These are phyloP conservation scores for Cordyceps cateniannulata DNA, from an alignment of 2,329 filamentous ascomycete species.

Conservation along the genomic window DNA sequence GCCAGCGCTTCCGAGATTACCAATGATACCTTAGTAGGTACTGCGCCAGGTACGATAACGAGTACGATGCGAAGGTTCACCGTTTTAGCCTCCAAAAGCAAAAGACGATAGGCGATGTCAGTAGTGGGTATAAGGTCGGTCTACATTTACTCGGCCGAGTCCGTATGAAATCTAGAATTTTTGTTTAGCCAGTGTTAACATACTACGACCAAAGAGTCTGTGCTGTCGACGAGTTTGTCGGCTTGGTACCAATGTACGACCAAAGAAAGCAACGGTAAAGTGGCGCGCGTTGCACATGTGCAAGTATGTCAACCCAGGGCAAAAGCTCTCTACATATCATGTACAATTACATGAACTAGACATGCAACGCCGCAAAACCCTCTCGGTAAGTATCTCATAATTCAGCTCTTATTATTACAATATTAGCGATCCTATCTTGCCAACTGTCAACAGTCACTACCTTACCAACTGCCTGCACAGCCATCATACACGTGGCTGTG, in stretches of 20 bases:
- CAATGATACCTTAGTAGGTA: background rate
- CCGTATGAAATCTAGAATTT: background rate
- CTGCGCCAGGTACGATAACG: constrained; percentile 1
- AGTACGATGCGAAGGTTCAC: constrained; percentile 1
- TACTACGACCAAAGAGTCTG: background rate
- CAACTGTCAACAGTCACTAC: background rate
- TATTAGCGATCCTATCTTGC: background rate
- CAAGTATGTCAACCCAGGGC: too few relatives aligned
- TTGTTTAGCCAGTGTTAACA: background rate
- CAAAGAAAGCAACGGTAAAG: background rate
- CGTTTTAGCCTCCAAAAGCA: background rate
- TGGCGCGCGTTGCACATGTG: too few relatives aligned
- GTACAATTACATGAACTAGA: too few relatives aligned
- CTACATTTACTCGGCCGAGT: background rate
- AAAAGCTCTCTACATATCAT: too few relatives aligned
- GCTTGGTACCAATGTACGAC: too few relatives aligned
- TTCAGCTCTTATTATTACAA: too few relatives aligned
- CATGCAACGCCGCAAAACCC: too few relatives aligned
- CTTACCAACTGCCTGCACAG: background rate
- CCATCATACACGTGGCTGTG: constrained; percentile 4
- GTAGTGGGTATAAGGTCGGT: background rate
- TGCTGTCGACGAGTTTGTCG: too few relatives aligned
- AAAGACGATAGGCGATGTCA: background rate
- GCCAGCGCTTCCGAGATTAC: background rate
- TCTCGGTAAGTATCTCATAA: too few relatives aligned